Conservation (phyloP, 768 basidiomycete genomes). For the Termitomyces sp. region DNA sequence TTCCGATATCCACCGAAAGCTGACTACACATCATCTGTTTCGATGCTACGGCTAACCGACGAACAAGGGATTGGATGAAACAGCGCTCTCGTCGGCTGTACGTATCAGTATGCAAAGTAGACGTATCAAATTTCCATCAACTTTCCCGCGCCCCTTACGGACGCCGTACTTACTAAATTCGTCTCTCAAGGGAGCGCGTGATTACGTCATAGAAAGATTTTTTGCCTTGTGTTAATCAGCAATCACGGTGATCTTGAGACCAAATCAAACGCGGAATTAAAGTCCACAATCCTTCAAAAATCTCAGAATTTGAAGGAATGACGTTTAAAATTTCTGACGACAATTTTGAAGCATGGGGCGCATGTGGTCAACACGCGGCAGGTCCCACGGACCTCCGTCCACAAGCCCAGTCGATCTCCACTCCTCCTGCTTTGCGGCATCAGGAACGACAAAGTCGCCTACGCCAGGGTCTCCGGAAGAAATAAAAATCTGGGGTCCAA, state of each 20-base stretch:
- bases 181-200: not conserved
- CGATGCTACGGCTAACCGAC: not conserved
- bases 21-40: not conserved
- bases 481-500: slow-evolving; percentile 2
- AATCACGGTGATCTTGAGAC: not conserved
- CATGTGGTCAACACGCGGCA: slow-evolving; percentile 7
- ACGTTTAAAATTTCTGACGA: not conserved
- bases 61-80: not conserved
- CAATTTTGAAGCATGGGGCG: not conserved
- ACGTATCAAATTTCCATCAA: not conserved
- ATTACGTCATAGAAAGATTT: slow-evolving; percentile 2
- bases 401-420: not conserved
- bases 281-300: not conserved
- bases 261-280: not conserved
- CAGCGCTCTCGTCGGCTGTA: not conserved
- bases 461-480: not conserved
- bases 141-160: not conserved
- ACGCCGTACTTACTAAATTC: not conserved
- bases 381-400: not conserved
- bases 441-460: not conserved
- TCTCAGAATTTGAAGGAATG: not conserved
- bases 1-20: slow-evolving; percentile 12
- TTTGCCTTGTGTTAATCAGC: not conserved
- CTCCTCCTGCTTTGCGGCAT: not conserved
- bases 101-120: not conserved